Conservation (phyloP, 768 basidiomycete species). For the Ramaria sp. region DNA sequence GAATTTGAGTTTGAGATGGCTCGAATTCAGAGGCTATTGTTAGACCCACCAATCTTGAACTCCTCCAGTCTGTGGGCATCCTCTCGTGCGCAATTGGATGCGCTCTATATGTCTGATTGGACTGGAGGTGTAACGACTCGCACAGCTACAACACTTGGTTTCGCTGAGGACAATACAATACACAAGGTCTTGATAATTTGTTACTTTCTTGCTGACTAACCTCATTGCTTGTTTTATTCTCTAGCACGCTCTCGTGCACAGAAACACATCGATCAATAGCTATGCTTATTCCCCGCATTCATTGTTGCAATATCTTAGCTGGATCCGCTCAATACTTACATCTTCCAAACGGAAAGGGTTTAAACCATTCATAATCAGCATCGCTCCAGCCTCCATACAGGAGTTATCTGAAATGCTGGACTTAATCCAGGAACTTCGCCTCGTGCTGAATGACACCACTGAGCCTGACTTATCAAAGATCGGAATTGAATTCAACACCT, state of each 20-base stretch:
- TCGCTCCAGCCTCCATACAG: slow-evolving; percentile 48
- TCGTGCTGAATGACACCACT: slow-evolving; percentile 16
- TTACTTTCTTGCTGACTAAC: background rate
- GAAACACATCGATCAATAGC: slow-evolving; percentile 58
- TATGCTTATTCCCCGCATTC: slow-evolving; percentile 83
- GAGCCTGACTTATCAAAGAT: slow-evolving; percentile 28
- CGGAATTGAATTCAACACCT: slow-evolving; percentile 74
- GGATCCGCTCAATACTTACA: slow-evolving; percentile 42
- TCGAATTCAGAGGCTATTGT: slow-evolving; percentile 39
- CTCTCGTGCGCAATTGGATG: slow-evolving; percentile 47
- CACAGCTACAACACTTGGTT: slow-evolving; percentile 62
- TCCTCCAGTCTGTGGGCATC: slow-evolving; percentile 79
- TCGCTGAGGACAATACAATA: slow-evolving; percentile 40
- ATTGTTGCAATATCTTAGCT: slow-evolving; percentile 51
- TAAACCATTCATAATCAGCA: slow-evolving; percentile 72
- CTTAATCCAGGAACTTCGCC: slow-evolving; percentile 51
- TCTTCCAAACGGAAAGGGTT: slow-evolving; percentile 20
- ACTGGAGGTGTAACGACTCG: slow-evolving; percentile 79
- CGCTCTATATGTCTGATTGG: slow-evolving; percentile 50
- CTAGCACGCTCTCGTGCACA: slow-evolving; percentile 15
- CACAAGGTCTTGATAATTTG: slow-evolving; percentile 38
- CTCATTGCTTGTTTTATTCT: background rate
- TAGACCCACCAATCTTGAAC: slow-evolving; percentile 63
- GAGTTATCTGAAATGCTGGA: slow-evolving; percentile 45
- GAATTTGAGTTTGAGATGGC: slow-evolving; percentile 44